Evolutionary conservation across 2,329 filamentous ascomycete genomes (phyloP).

Genomic region (Penicillium hordei): DNA sequence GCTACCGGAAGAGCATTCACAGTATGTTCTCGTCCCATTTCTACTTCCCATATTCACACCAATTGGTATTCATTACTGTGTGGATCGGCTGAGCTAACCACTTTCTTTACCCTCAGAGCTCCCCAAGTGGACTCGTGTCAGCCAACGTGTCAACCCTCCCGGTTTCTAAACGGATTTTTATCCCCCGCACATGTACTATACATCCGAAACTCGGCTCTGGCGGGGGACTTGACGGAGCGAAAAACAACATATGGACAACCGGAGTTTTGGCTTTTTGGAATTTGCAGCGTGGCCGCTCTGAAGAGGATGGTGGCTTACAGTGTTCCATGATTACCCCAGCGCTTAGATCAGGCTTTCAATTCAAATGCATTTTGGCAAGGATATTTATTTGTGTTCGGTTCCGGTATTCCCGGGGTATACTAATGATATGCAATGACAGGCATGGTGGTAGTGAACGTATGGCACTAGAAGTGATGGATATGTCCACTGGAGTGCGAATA

Average conservation of each 20-base stretch:
- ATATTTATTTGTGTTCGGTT: not conserved
- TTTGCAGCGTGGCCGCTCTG: conserved; percentile 21
- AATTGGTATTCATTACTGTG: not conserved
- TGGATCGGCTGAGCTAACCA: not conserved
- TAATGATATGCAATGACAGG: conserved; percentile 1
- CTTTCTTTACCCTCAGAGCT: conserved; percentile 56
- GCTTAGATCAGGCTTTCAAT: conserved; percentile 24
- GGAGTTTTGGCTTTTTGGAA: conserved; percentile 38
- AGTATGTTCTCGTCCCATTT: conserved; percentile 62
- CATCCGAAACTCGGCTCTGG: conserved; percentile 13
- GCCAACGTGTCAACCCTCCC: conserved; percentile 88
- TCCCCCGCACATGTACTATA: conserved; percentile 34
- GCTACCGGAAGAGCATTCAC: conserved; percentile 94
- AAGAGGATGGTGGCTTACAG: conserved; percentile 20
- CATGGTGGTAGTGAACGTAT: conserved; percentile 17
- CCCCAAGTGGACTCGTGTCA: conserved; percentile 93
- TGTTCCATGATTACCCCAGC: conserved; percentile 27
- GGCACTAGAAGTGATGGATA: conserved; percentile 6
- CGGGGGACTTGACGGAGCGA: conserved; percentile 13
- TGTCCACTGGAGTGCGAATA: not conserved
- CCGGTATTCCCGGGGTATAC: not conserved
- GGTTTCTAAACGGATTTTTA: conserved; percentile 65
- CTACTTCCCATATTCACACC: not conserved
- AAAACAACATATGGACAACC: conserved; percentile 28
- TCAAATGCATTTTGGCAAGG: conserved; percentile 13